These are phyloP conservation scores for Kluyveromyces nonfermentans DNA, from an alignment of 805 yeast genomes.

Conservation along the genomic window DNA sequence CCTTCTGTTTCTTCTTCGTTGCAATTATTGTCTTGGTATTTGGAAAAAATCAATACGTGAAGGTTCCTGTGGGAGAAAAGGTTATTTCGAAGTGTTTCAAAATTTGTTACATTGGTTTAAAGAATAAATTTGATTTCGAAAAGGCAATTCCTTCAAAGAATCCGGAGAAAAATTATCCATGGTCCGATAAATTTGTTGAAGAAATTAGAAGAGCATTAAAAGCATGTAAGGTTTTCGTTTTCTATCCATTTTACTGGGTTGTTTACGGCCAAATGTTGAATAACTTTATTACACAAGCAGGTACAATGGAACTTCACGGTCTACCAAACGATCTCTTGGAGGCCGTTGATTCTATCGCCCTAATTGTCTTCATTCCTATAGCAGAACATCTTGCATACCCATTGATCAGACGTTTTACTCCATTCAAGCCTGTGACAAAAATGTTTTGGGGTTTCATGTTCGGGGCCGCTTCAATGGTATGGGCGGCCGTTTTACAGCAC, in stretches of 20 bases:
- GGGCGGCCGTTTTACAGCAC: conserved; percentile 69
- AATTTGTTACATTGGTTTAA: conserved; percentile 35
- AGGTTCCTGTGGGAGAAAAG: conserved; percentile 52
- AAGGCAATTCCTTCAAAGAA: conserved; percentile 50
- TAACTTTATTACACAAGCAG: conserved; percentile 68
- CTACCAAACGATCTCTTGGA: conserved; percentile 75
- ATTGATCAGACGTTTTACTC: conserved; percentile 37
- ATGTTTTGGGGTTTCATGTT: conserved; percentile 62
- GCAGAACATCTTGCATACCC: conserved; percentile 55
- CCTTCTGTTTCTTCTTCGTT: conserved; percentile 57
- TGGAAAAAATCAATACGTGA: conserved; percentile 48
- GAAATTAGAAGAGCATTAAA: conserved; percentile 55
- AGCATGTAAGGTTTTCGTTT: conserved; percentile 66
- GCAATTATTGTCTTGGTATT: conserved; percentile 43
- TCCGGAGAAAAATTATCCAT: conserved; percentile 38
- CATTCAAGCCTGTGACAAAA: conserved; percentile 62
- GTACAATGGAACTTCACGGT: conserved; percentile 63
- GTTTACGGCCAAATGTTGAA: conserved; percentile 65
- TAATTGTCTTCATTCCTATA: conserved; percentile 70
- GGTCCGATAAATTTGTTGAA: conserved; percentile 67
- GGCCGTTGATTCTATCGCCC: conserved; percentile 65
- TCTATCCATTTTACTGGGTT: conserved; percentile 68
- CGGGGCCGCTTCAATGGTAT: conserved; percentile 57
- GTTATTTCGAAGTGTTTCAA: conserved; percentile 47
- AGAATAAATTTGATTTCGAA: conserved; percentile 41